Conservation (phyloP, 495 filamentous ascomycete species). For the Penicillium samsonianum region DNA sequence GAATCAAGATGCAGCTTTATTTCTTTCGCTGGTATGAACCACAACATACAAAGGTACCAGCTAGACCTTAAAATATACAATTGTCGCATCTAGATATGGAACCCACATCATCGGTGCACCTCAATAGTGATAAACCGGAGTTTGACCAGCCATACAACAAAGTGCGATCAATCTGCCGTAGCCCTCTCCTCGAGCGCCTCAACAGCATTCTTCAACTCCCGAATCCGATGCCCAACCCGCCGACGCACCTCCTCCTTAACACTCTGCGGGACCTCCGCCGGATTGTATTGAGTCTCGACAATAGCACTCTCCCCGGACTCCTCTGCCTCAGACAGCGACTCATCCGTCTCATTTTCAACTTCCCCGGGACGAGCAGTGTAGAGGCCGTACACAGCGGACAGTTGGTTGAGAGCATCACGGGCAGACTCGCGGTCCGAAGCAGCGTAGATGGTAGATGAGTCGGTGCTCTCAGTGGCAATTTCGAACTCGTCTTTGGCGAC, state of each 20-base stretch:
- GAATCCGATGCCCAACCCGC: constrained; percentile 43
- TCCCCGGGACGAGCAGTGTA: constrained; percentile 32
- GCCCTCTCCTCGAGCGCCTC: constrained; percentile 45
- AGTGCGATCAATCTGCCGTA: constrained; percentile 29
- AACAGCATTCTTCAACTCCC: constrained; percentile 48
- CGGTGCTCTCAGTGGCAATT: constrained; percentile 49
- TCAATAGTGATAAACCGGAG: not conserved
- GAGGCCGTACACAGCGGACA: constrained; percentile 37
- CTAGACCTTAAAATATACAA: not conserved
- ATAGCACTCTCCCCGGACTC: constrained; percentile 15
- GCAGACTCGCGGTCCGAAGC: constrained; percentile 49
- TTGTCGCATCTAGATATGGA: not conserved
- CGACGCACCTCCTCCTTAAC: constrained; percentile 41
- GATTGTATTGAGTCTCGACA: constrained; percentile 39
- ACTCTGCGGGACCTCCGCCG: constrained; percentile 25
- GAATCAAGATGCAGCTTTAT: not conserved
- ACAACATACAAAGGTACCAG: not conserved
- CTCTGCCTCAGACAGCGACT: constrained; percentile 1
- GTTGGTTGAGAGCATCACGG: constrained; percentile 44
- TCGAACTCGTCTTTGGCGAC: constrained; percentile 50
- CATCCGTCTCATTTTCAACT: constrained; percentile 15
- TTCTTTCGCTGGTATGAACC: not conserved
- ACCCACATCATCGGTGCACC: not conserved
- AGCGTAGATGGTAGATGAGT: constrained; percentile 46
- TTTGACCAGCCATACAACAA: not conserved